Conservation (phyloP, 2,329 filamentous ascomycete genomes). For the Davidsoniella neocaledoniae region DNA sequence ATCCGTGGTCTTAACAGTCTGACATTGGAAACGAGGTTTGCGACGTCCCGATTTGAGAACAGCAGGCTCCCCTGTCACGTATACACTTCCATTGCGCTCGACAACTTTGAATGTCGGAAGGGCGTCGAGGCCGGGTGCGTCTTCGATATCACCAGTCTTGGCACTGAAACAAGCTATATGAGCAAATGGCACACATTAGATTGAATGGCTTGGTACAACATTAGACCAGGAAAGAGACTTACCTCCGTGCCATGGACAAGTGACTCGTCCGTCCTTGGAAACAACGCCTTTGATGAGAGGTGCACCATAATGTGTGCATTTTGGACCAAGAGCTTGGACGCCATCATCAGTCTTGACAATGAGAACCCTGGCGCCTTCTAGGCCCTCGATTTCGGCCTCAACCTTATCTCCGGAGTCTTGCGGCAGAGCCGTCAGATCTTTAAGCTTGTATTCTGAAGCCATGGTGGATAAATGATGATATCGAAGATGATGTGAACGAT, state of each 20-base stretch:
- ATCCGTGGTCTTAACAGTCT: slow-evolving; percentile 22
- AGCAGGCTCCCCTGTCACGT: slow-evolving; percentile 64
- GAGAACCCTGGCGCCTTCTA: slow-evolving; percentile 73
- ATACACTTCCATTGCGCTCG: slow-evolving; percentile 69
- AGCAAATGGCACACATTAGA: slow-evolving; percentile 5
- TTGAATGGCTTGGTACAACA: not conserved
- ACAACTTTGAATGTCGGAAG: slow-evolving; percentile 65
- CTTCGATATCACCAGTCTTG: slow-evolving; percentile 80
- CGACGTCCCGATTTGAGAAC: slow-evolving; percentile 62
- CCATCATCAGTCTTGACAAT: slow-evolving; percentile 63
- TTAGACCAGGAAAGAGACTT: slow-evolving; percentile 17
- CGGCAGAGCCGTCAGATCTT: slow-evolving; percentile 56
- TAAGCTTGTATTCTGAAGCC: slow-evolving; percentile 48
- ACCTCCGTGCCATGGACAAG: slow-evolving; percentile 96
- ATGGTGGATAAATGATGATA: slow-evolving; percentile 8
- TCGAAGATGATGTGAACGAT: not conserved
- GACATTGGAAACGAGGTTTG: slow-evolving; percentile 39
- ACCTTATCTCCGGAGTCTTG: slow-evolving; percentile 51
- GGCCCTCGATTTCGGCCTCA: slow-evolving; percentile 78
- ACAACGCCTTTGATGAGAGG: slow-evolving; percentile 76
- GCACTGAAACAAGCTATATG: slow-evolving; percentile 74
- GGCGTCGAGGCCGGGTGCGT: slow-evolving; percentile 80
- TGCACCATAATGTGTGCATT: slow-evolving; percentile 85
- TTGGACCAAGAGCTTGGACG: slow-evolving; percentile 64
- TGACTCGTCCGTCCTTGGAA: slow-evolving; percentile 64